These are phyloP conservation scores for Chrysosporium queenslandicum DNA, from an alignment of 2,329 filamentous ascomycete species.

Conservation along the genomic window DNA sequence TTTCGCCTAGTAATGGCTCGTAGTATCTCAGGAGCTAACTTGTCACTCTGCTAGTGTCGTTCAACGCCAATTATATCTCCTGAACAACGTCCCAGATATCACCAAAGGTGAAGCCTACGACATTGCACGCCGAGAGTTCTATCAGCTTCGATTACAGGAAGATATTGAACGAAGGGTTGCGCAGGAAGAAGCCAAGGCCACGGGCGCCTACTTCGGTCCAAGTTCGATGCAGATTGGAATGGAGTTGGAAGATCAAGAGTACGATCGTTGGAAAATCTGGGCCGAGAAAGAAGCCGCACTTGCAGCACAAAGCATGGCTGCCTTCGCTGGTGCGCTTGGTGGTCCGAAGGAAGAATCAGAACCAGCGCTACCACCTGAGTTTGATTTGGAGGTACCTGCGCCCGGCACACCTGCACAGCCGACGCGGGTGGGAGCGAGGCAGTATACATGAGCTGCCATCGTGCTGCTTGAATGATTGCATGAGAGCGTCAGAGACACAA, in stretches of 20 bases:
- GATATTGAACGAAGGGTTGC: slow-evolving; percentile 76
- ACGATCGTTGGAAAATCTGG: slow-evolving; percentile 79
- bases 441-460: neutral
- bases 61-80: slow-evolving; percentile 80
- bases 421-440: neutral
- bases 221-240: slow-evolving; percentile 64
- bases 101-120: slow-evolving; percentile 69
- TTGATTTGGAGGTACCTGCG: neutral
- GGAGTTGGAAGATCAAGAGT: slow-evolving; percentile 68
- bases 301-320: slow-evolving; percentile 39
- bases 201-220: slow-evolving; percentile 83
- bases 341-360: neutral
- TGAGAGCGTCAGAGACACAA: neutral
- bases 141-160: slow-evolving; percentile 67
- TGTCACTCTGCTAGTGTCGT: slow-evolving; percentile 56
- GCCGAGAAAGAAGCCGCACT: slow-evolving; percentile 48
- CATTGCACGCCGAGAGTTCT: slow-evolving; percentile 78
- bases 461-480: neutral
- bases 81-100: slow-evolving; percentile 52
- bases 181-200: slow-evolving; percentile 72
- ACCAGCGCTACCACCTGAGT: neutral
- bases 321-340: slow-evolving; percentile 25
- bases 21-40: slow-evolving; percentile 1
- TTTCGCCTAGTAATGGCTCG: neutral
- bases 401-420: neutral